phyloP scores from a whole-genome alignment of 164 flowering plant species.

The Stephania japonica region DNA sequence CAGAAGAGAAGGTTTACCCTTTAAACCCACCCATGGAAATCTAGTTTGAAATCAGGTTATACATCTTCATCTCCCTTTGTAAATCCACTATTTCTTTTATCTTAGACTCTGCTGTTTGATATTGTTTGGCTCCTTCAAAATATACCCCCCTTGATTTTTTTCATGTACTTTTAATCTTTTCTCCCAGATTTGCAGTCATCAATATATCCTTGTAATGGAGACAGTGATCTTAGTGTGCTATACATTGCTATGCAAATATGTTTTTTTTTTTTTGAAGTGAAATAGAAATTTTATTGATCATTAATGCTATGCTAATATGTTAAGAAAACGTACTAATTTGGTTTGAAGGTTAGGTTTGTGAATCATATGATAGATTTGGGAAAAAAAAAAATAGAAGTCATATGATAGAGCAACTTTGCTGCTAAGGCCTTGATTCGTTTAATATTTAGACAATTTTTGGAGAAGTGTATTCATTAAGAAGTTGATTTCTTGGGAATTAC shows the following conservation, averaged over 20 bases:
- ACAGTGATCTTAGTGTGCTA: too few relatives aligned
- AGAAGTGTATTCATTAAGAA: too few relatives aligned
- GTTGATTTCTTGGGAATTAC: background rate
- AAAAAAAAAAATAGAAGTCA: too few relatives aligned
- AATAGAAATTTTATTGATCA: too few relatives aligned
- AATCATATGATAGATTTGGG: background rate
- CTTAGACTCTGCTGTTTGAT: background rate
- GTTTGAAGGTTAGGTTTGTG: background rate
- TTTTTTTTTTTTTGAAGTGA: too few relatives aligned
- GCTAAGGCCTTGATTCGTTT: background rate
- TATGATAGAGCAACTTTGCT: background rate
- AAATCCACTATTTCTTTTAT: background rate
- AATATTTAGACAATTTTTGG: too few relatives aligned
- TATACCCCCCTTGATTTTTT: background rate
- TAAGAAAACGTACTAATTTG: background rate
- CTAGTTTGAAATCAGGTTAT: background rate
- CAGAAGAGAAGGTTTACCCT: background rate
- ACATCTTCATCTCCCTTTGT: background rate
- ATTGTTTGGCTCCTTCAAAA: background rate
- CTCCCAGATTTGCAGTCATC: background rate
- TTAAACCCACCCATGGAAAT: conserved; percentile 2
- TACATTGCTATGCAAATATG: background rate
- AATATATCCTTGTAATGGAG: background rate
- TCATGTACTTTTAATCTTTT: background rate
- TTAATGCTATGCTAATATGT: background rate